Evolutionary conservation across 441 rosid species (phyloP), one percentile per base, ranked within the genome.

Genomic region (Heliophila coronopifolia): DNA sequence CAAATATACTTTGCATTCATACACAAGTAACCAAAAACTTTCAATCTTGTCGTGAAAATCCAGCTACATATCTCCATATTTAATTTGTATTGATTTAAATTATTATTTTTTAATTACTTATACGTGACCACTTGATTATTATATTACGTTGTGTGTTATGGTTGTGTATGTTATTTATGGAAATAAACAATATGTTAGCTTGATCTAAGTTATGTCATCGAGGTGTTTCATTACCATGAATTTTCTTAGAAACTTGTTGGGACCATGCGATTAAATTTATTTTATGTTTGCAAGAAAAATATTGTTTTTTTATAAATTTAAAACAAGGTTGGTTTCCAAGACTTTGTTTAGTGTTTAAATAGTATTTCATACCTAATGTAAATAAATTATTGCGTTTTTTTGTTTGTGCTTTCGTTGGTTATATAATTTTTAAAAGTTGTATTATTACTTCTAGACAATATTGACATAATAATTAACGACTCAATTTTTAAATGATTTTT

Each of bases 181-280:
- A 56, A 56, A n/a, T 41, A 64, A 56, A 56, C 35, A 56, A 56
- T 27, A 56, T 19, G 45, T n/a, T 54, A 39, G 61, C 61, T 56
- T 63, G 53, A 64, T 64, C 58, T 33, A 41, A 55, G 63, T 48
- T 49, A 56, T 27, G 43, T 56, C 58, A 56, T 64, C 69, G 63
- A 64, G 58, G 58, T 56, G 68, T 56, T 50, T 63, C 47, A 35
- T 36, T 56, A 56, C 58, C 63, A 56, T 58, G 54, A 56, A 64
- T 56, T 56, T 64, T 38, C 69, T 34, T 56, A 56, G 63, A 64
- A 64, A 35, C 42, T 48, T 48, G 55, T 55, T 63, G 51, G 68
- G 62, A 63, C 68, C 57, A 11, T 63, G 62, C 57, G 58, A 63
- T 48, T 39, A 16, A 33, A 19, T 10, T 24, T 39, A 51, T 24